Base-by-base conservation (phyloP, 192 early-diverging fungal genomes). In the Coemansia sp. region DNA sequence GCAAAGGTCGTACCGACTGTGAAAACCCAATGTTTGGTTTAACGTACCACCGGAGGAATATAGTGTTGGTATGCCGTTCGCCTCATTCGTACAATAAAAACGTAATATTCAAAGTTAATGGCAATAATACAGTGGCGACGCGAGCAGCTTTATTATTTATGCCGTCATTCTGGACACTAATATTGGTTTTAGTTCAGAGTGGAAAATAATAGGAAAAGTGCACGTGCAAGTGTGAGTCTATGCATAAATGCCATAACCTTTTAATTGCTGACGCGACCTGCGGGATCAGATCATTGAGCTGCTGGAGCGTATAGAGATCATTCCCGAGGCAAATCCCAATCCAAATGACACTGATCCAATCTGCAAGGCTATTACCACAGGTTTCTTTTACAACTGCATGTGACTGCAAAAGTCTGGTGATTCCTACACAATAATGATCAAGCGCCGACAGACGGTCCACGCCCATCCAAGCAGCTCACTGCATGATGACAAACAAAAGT, bases 371-470 rank as follows among this genome's bases (percentile, higher is more conserved):
- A 79, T 99, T 49, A 89, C 93, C 4, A 80, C 97, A 3, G 97
- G 97, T 3, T 99, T 94, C 80, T 99, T 99, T 72, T 95, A 93
- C 82, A 91, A 99, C 81, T 87, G 90, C 25, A 93, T 92, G 3
- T 76, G 91, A 40, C 68, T 98, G 18, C 88, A 88, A 37, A 84
- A 86, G 49, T 89, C 89, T n/a, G 94, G 93, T 26, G 95, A 98
- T 58, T 88, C 86, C 20, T 99, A 99, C 60, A 84, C 88, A 20
- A 96, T 93, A 20, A 96, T 93, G 2, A 82, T 92, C 28, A 99
- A 98, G 83, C 90, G 90, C 46, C 87, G 88, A 25, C 89, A 95
- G 50, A 94, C 92, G 1, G 94, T 99, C 9, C 67, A 86, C 70
- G 94, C 97, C 34, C 97, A 99, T 76, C 97, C 97, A 23, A 89